Base-by-base conservation (phyloP, 257 asterid species). In the Paulownia fortunei region DNA sequence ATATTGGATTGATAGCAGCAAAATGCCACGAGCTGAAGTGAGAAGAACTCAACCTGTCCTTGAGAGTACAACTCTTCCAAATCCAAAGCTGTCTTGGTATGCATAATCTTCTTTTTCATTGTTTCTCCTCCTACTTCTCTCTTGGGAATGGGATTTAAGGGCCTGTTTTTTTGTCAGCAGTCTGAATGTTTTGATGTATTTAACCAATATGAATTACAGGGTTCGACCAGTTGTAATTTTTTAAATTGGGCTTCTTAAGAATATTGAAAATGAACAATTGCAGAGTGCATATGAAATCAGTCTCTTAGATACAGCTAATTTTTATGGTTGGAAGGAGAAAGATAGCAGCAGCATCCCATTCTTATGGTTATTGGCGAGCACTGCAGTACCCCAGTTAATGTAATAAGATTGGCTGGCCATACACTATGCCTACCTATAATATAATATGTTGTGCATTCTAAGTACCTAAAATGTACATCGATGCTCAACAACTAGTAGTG, bases 21-120 rank as follows among this genome's bases (percentile, higher is more conserved):
- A 92, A 83, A 85, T 94, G 92, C 96, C 97, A 27, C 69, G 87
- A 39, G 97, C 97, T 61, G 76, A 83, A 54, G 84, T 79, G 4
- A 90, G 91, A 3, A 90, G 94, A 85, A 94, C 96, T 69, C 88
- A 76, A 73, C 94, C 97, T 6, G 81, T 84, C 52, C 87, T 89
- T 15, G 97, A 94, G 84, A 80, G 82, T 49, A 76, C 86, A 11
- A 60, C 83, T 75, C 86, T 80, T 68, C 91, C 90, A n/a, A 90
- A 82, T 82, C 89, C 87, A 2, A 89, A 82, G 74, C 30, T 84
- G 51, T 84, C 86, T 76, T 86, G 85, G 87, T 85, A 81, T 82
- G 87, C 82, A 58, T 82, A 70, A 69, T 19, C 7, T 62, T 15
- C 6, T 55, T 34, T 16, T 58, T 74, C 12, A 2, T 60, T 27